Percentiles rank a stretch among this genome's conserved stretches.
Evolutionary conservation across 805 yeast species (phyloP).

Genomic region (Yarrowia sp.): DNA sequence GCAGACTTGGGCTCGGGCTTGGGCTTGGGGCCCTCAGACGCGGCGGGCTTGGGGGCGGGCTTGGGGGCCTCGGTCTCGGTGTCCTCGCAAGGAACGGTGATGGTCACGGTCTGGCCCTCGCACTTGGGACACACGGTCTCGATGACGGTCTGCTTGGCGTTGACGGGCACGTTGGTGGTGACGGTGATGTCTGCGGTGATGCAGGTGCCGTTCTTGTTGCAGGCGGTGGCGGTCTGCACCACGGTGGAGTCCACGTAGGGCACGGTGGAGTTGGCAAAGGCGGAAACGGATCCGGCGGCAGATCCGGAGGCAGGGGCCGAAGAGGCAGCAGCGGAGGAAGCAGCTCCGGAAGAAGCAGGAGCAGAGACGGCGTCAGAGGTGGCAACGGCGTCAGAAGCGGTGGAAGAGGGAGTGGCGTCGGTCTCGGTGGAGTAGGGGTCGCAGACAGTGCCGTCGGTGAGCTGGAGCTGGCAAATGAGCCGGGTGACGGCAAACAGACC

Average conservation of each 20-base stretch:
- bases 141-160: background rate
- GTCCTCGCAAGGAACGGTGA: background rate
- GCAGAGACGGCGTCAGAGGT: background rate
- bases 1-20: background rate
- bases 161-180: background rate
- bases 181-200: background rate
- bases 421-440: background rate
- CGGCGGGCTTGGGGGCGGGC: background rate
- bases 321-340: background rate
- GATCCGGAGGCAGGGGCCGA: background rate
- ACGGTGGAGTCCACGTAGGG: constrained; percentile 1
- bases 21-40: background rate
- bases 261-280: background rate
- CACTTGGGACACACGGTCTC: constrained; percentile 3
- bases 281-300: background rate
- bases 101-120: constrained; percentile 12
- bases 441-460: constrained; percentile 7
- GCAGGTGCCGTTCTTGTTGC: background rate
- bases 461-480: constrained; percentile 5
- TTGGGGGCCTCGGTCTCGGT: background rate
- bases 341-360: background rate
- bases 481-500: constrained; percentile 19
- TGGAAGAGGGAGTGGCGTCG: background rate
- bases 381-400: background rate
- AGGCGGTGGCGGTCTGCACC: background rate